A percentile compares a stretch with the other conserved stretches of the same genome.
phyloP scores from a whole-genome alignment of 371 early-diverging fungal genomes.

The Haplosporangium sp. region DNA sequence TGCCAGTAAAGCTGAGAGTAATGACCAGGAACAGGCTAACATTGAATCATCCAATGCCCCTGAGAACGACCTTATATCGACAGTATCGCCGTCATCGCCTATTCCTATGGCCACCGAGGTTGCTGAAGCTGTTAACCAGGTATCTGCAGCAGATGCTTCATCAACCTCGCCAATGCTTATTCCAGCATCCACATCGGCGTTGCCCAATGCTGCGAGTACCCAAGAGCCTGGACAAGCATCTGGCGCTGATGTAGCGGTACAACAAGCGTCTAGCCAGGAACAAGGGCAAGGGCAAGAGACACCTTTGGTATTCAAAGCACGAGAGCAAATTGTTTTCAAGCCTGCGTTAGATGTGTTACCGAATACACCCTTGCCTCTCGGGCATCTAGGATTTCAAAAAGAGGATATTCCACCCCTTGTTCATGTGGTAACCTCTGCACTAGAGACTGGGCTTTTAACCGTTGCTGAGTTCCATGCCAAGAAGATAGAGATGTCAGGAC shows the following conservation, averaged over 20 bases:
- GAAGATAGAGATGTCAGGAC: constrained; percentile 43
- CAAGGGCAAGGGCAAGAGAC: not conserved
- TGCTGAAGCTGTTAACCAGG: not conserved
- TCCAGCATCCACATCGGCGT: not conserved
- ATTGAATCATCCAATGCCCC: not conserved
- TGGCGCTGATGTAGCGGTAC: not conserved
- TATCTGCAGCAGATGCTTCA: not conserved
- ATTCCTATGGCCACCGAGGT: constrained; percentile 2
- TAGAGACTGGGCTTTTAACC: constrained; percentile 38
- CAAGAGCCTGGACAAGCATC: not conserved
- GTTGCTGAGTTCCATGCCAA: constrained; percentile 44
- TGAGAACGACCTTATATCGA: not conserved
- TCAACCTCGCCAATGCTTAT: not conserved
- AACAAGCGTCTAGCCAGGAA: not conserved
- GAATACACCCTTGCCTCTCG: constrained; percentile 53
- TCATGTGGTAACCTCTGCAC: constrained; percentile 35
- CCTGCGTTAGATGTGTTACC: constrained; percentile 49
- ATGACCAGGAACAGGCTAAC: not conserved
- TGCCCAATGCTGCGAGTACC: not conserved
- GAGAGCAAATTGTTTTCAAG: constrained; percentile 52
- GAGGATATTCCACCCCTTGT: constrained; percentile 56
- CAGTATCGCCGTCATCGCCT: constrained; percentile 5
- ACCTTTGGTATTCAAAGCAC: constrained; percentile 39
- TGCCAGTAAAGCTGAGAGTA: not conserved
- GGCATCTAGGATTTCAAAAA: constrained; percentile 54